A percentile compares a stretch with the other conserved stretches of the same genome.
These are phyloP conservation scores for Cokeromyces recurvatus DNA, from an alignment of 371 early-diverging fungal species.

Conservation along the genomic window DNA sequence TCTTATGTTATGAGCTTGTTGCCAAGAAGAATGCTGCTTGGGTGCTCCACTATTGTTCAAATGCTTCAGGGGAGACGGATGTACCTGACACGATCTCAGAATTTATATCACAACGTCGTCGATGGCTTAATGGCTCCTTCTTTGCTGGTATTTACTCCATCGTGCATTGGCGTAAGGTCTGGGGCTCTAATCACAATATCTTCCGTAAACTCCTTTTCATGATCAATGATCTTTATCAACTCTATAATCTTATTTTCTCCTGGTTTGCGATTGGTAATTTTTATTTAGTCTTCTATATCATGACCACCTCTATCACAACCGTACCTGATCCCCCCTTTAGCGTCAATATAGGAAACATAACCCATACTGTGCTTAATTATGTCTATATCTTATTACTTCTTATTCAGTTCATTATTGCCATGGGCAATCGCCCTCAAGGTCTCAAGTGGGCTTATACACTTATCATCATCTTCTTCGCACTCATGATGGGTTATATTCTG, in stretches of 20 bases:
- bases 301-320: constrained; percentile 40
- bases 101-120: constrained; percentile 79
- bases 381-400: constrained; percentile 60
- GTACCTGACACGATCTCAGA: constrained; percentile 73
- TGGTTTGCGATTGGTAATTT: constrained; percentile 77
- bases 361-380: constrained; percentile 42
- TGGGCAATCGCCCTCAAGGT: constrained; percentile 85
- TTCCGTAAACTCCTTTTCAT: constrained; percentile 57
- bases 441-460: constrained; percentile 63
- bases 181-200: constrained; percentile 54
- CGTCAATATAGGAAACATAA: constrained; percentile 14
- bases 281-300: constrained; percentile 68
- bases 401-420: constrained; percentile 62
- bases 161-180: constrained; percentile 48
- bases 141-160: constrained; percentile 56
- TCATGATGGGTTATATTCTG: constrained; percentile 22
- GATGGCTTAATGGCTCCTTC: constrained; percentile 85
- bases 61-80: constrained; percentile 76
- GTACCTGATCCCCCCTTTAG: constrained; percentile 40
- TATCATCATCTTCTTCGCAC: constrained; percentile 35
- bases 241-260: constrained; percentile 54
- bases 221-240: constrained; percentile 60
- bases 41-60: constrained; percentile 59
- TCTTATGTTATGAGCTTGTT: constrained; percentile 82
- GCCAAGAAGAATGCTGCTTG: constrained; percentile 64